Conservation (phyloP, 2,329 filamentous ascomycete species). For the Colletotrichum zoysiae region DNA sequence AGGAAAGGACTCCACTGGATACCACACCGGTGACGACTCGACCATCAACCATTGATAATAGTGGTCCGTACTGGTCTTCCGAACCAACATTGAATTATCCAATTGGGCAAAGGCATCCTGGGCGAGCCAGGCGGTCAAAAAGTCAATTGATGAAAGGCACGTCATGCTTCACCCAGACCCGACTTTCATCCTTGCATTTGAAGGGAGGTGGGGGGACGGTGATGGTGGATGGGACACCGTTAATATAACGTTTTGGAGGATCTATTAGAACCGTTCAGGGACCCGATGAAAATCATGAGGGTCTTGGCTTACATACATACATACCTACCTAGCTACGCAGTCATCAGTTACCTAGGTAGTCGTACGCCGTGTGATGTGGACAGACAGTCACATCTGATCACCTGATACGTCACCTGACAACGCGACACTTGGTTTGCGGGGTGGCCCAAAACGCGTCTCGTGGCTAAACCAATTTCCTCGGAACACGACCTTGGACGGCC, state of each 20-base stretch:
- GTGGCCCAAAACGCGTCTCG: conserved; percentile 15
- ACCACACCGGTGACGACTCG: conserved; percentile 15
- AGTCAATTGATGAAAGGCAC: conserved; percentile 17
- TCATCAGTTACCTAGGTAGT: too few species aligned
- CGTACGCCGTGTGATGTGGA: not conserved
- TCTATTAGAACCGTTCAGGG: conserved; percentile 18
- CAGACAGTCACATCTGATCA: not conserved
- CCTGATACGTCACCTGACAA: conserved; percentile 34
- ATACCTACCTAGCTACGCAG: too few species aligned
- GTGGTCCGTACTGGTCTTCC: not conserved
- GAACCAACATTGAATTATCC: not conserved
- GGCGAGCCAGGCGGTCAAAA: conserved; percentile 14
- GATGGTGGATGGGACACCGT: conserved; percentile 18
- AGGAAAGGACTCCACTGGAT: conserved; percentile 7
- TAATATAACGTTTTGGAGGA: conserved; percentile 34
- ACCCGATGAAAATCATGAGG: not conserved
- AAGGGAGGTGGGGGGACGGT: conserved; percentile 5
- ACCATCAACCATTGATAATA: not conserved
- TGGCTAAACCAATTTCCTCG: conserved; percentile 3
- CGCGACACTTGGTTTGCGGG: conserved; percentile 33
- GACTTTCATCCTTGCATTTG: not conserved
- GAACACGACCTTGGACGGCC: conserved; percentile 5
- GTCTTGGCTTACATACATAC: not conserved
- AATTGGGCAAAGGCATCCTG: not conserved
- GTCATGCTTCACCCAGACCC: conserved; percentile 9